A percentile compares a stretch with the other conserved stretches of the same genome.
These are phyloP conservation scores for Amaranthus tricolor DNA, from an alignment of 179 eudicot genomes.

Conservation along the genomic window DNA sequence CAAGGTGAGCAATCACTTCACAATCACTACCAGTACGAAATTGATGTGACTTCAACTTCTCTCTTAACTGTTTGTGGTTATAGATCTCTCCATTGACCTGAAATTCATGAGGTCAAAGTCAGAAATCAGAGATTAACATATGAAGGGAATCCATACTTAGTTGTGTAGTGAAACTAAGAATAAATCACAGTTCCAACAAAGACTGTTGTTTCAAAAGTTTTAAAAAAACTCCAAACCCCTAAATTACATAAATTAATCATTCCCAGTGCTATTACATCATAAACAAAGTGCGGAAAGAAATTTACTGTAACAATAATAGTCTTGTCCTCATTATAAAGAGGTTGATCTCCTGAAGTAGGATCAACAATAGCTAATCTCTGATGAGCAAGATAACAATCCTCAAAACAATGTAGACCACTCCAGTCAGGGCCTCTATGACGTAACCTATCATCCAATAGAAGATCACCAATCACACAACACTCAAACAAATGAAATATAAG, in stretches of 20 bases:
- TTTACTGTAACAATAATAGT: constrained; percentile 73
- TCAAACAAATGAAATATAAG: background rate
- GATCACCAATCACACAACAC: background rate
- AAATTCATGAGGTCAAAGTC: constrained; percentile 2
- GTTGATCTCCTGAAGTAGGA: constrained; percentile 98
- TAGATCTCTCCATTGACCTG: constrained; percentile 98
- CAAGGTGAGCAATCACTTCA: constrained; percentile 95
- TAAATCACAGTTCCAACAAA: background rate
- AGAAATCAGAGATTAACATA: background rate
- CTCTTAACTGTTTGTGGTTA: constrained; percentile 74
- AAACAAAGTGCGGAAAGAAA: background rate
- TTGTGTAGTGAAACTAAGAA: background rate
- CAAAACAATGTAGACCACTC: constrained; percentile 85
- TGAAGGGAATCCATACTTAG: background rate
- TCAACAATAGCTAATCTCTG: constrained; percentile 94
- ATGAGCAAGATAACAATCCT: constrained; percentile 86
- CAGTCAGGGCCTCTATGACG: constrained; percentile 99
- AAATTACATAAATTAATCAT: background rate
- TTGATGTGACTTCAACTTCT: constrained; percentile 53
- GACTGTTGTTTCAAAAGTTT: background rate
- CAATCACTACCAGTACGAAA: constrained; percentile 95
- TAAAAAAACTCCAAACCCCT: background rate
- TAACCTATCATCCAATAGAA: constrained; percentile 47
- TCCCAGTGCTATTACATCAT: background rate
- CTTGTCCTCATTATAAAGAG: constrained; percentile 85